Base-by-base conservation (phyloP, 768 basidiomycete species). In the Nidularia sp. region DNA sequence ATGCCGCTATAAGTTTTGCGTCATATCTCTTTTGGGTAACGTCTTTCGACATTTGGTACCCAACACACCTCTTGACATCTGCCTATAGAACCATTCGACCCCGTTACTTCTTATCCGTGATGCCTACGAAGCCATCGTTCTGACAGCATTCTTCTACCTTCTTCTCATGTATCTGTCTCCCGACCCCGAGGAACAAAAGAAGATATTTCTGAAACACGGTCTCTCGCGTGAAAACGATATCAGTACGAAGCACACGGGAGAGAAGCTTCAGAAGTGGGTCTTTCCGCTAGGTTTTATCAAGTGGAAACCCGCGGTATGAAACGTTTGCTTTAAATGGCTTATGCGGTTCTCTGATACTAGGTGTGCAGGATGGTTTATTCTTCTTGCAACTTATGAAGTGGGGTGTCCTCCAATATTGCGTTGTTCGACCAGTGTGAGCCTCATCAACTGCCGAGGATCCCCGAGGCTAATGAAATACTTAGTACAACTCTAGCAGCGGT, bases 91-190 rank as follows among this genome's bases (percentile, higher is more conserved):
- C 53, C 78, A 88, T 51, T 78, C 88, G 1, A 84, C 87, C 0
- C 83, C 85, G 2, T 68, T 88, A 29, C 76, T 88, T 41, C 77
- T 90, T 44, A 65, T 88, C 48, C 78, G 88, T 44, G 88, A 90
- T 62, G 77, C 80, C 55, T 91, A 90, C 66, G 89, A 90, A 71
- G 80, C 87, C 8, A 80, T 85, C 36, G 83, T 90, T 9, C 70
- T 92, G 53, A 86, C 84, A 0, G 74, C 86, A 2, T 90, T 90
- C 73, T 90, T 92, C 68, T 89, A 88, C 61, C 76, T 92, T 33
- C 75, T 92, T 31, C 72, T 90, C 48, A 75, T 74, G 52, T 90
- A 88, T 69, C 66, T 90, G 9, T 86, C 85, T 0, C 82, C 79
- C 42, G 76, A 84, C 56, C 63, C 73, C 3, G 78, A 80, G 47